Conservation (phyloP, 441 rosid species). For the Erysimum pusillum region DNA sequence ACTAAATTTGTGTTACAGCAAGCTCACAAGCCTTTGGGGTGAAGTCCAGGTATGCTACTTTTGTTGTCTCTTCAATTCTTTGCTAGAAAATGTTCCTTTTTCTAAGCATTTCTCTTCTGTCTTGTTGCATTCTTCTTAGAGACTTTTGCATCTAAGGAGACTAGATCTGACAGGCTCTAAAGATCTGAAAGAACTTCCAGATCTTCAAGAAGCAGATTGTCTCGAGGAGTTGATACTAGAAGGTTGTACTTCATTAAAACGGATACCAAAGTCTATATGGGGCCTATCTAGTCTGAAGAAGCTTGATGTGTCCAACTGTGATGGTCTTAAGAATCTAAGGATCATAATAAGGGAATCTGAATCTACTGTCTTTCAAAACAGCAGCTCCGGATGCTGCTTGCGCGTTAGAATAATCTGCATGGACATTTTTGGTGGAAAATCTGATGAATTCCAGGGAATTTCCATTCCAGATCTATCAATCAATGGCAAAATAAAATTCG, state of each 20-base stretch:
- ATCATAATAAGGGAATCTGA: not conserved
- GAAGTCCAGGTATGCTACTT: not conserved
- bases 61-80: not conserved
- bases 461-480: constrained; percentile 10
- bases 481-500: not conserved
- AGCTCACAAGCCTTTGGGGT: constrained; percentile 9
- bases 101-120: not conserved
- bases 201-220: not conserved
- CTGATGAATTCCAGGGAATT: not conserved
- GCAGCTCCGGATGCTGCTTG: no score
- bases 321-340: not conserved
- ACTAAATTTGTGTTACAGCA: constrained; percentile 2
- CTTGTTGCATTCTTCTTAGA: not conserved
- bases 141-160: not conserved
- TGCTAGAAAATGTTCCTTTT: not conserved
- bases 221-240: constrained; percentile 7
- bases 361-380: not conserved
- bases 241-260: not conserved
- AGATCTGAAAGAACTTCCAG: constrained; percentile 13
- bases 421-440: not conserved
- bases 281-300: not conserved
- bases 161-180: not conserved
- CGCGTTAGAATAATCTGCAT: not conserved
- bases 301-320: constrained; percentile 22
- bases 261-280: not conserved